Evolutionary conservation across 2,329 filamentous ascomycete genomes (phyloP).

Genomic region (Colletotrichum endophyticum): DNA sequence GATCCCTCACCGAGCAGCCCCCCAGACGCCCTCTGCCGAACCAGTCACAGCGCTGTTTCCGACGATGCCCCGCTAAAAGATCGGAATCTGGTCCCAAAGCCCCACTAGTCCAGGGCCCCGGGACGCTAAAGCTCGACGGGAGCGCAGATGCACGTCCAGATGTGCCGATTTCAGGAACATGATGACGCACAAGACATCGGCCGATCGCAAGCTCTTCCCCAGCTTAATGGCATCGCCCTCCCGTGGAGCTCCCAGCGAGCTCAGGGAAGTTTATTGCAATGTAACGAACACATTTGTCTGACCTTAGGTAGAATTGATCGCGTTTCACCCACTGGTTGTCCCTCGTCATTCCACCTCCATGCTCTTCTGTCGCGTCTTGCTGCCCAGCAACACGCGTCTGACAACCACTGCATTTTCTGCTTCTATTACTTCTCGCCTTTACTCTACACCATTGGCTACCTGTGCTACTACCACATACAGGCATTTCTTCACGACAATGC

Average conservation of each 20-base stretch:
- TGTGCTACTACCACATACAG: background rate
- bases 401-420: background rate
- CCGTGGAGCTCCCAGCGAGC: background rate
- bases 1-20: background rate
- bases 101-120: slow-evolving; percentile 3
- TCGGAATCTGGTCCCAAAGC: background rate
- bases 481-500: slow-evolving; percentile 26
- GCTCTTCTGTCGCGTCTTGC: slow-evolving; percentile 4
- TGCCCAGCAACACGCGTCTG: background rate
- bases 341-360: background rate
- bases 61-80: background rate
- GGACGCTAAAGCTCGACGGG: slow-evolving; percentile 7
- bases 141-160: slow-evolving; percentile 12
- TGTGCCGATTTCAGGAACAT: slow-evolving; percentile 21
- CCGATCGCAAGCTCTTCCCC: slow-evolving; percentile 13
- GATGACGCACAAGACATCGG: slow-evolving; percentile 23
- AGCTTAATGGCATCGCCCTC: background rate
- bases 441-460: background rate
- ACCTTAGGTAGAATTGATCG: background rate
- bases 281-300: background rate
- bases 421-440: background rate
- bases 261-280: background rate
- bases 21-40: background rate
- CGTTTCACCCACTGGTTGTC: background rate
- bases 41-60: background rate